phyloP scores from a whole-genome alignment of 2,329 filamentous ascomycete species.

The Sclerotinia borealis region DNA sequence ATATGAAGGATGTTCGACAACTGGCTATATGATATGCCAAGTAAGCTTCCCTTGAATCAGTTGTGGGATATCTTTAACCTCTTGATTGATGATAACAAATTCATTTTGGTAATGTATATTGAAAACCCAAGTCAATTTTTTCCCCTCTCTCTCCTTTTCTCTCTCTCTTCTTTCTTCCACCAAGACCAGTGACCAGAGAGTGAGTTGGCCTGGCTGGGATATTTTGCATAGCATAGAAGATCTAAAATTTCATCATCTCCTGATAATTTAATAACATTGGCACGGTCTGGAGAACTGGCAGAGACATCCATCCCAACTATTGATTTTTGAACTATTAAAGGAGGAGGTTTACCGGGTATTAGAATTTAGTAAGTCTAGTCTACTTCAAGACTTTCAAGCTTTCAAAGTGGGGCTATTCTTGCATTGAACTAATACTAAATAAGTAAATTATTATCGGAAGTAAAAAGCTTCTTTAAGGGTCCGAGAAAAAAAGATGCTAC shows the following conservation, averaged over 20 bases:
- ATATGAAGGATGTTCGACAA: not conserved
- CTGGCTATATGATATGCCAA: not conserved
- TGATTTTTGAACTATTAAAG: not conserved
- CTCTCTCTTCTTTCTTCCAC: not conserved
- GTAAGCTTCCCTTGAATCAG: not conserved
- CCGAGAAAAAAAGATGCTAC: not conserved
- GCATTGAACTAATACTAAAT: not conserved
- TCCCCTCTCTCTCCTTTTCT: not conserved
- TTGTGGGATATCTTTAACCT: not conserved
- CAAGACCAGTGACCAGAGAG: no score
- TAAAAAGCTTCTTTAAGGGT: not conserved
- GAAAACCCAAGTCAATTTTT: not conserved
- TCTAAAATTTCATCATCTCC: not conserved
- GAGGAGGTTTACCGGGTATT: no score
- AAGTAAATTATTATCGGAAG: not conserved
- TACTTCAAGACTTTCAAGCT: no score
- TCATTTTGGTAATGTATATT: no score
- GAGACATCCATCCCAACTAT: not conserved
- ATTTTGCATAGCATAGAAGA: not conserved
- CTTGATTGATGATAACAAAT: conserved; percentile 4
- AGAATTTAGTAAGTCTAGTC: no score
- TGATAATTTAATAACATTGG: no score
- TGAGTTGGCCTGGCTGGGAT: not conserved
- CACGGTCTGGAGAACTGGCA: not conserved
- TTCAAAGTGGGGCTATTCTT: not conserved